Evolutionary conservation across 2,329 filamentous ascomycete species (phyloP).

Genomic region (Fusarium drepaniforme): DNA sequence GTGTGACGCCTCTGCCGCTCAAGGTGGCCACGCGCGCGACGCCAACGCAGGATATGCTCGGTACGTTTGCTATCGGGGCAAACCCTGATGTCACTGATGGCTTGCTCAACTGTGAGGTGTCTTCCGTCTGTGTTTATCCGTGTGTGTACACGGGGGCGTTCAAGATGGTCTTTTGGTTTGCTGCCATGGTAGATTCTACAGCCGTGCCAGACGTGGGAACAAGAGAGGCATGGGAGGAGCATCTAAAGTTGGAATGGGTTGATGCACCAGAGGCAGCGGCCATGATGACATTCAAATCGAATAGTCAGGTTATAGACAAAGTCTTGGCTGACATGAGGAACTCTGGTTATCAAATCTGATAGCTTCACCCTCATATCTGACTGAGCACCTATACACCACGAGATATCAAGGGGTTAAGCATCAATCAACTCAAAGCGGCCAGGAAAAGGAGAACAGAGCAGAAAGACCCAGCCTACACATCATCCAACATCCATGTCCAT

Average conservation of each 20-base stretch:
- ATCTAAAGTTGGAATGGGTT: conserved; percentile 40
- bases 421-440: background rate
- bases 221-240: conserved; percentile 48
- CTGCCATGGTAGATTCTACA: conserved; percentile 49
- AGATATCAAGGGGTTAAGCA: background rate
- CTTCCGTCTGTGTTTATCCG: conserved; percentile 52
- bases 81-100: conserved; percentile 44
- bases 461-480: background rate
- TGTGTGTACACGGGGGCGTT: conserved; percentile 51
- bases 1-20: conserved; percentile 53
- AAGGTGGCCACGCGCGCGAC: conserved; percentile 59
- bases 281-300: conserved; percentile 38
- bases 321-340: conserved; percentile 42
- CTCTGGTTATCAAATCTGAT: conserved; percentile 43
- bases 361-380: background rate
- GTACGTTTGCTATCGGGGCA: background rate
- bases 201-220: conserved; percentile 38
- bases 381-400: background rate
- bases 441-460: background rate
- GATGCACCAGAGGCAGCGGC: conserved; percentile 34
- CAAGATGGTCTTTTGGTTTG: conserved; percentile 57
- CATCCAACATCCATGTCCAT: conserved; percentile 1
- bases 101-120: conserved; percentile 51
- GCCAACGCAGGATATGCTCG: conserved; percentile 25
- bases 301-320: conserved; percentile 44